phyloP scores from a whole-genome alignment of 2,329 filamentous ascomycete genomes.

The Stagonosporopsis vannaccii region DNA sequence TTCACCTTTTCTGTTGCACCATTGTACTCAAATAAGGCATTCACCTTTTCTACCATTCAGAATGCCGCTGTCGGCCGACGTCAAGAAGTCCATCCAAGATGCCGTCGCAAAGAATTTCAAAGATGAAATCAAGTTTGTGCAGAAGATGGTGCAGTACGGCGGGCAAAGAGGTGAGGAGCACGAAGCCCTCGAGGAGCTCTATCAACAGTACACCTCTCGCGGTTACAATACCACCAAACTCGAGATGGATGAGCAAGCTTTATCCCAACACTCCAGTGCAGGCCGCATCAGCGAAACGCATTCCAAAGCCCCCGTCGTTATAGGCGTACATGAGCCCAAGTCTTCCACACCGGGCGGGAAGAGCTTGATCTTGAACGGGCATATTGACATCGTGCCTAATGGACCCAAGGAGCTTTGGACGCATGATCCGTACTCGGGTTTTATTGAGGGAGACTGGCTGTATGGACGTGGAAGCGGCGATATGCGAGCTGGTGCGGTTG shows the following conservation, averaged over 20 bases:
- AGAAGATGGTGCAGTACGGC: conserved; percentile 28
- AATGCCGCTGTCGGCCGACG: conserved; percentile 20
- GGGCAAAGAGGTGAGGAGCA: conserved; percentile 29
- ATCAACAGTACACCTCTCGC: conserved; percentile 19
- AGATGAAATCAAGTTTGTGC: conserved; percentile 24
- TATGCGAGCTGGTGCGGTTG: conserved; percentile 28
- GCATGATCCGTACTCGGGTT: conserved; percentile 25
- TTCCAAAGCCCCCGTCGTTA: conserved; percentile 22
- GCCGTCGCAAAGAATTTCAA: conserved; percentile 27
- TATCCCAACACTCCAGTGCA: conserved; percentile 22
- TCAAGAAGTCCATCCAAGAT: conserved; percentile 19
- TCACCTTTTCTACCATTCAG: not conserved
- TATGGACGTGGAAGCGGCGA: conserved; percentile 29
- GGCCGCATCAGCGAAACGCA: conserved; percentile 21
- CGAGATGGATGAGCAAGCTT: conserved; percentile 20
- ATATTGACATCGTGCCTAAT: conserved; percentile 31
- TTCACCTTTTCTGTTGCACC: not conserved
- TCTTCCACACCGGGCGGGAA: conserved; percentile 18
- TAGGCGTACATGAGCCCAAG: conserved; percentile 20
- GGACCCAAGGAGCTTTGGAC: conserved; percentile 30
- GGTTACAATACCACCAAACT: conserved; percentile 23
- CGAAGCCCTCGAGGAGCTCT: conserved; percentile 24
- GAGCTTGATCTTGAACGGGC: conserved; percentile 30
- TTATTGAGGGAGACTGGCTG: conserved; percentile 30
- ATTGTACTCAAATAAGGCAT: not conserved